Conservation (phyloP, 2,329 filamentous ascomycete species). For the Paracoccidioides lutzii region DNA sequence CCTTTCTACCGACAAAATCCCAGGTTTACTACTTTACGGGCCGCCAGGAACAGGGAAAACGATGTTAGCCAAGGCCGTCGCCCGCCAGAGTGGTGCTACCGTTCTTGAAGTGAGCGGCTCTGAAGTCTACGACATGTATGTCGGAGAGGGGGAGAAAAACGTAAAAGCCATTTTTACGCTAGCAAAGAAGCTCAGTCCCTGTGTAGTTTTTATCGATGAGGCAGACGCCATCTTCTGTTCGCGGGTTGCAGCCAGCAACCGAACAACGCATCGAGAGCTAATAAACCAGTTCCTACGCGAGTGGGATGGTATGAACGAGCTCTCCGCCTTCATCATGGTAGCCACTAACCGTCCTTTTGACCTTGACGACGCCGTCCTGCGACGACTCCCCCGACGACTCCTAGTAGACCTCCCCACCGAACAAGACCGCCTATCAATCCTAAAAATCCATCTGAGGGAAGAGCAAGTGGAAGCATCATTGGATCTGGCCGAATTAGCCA, state of each 20-base stretch:
- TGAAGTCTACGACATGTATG: constrained; percentile 90
- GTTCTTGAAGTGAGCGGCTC: constrained; percentile 78
- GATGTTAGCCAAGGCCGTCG: constrained; percentile 50
- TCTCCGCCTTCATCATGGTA: constrained; percentile 92
- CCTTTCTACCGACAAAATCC: constrained; percentile 77
- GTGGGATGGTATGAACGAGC: constrained; percentile 82
- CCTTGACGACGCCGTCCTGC: constrained; percentile 52
- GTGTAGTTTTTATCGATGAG: constrained; percentile 94
- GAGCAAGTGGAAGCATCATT: constrained; percentile 33
- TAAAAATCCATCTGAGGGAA: constrained; percentile 38
- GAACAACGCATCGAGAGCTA: constrained; percentile 67
- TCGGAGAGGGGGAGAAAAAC: constrained; percentile 93
- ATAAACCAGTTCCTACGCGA: constrained; percentile 95
- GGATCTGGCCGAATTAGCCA: constrained; percentile 31
- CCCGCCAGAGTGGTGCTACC: constrained; percentile 52
- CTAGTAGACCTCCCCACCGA: constrained; percentile 38
- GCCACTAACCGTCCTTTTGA: constrained; percentile 94
- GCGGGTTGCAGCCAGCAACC: constrained; percentile 48
- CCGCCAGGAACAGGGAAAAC: constrained; percentile 60
- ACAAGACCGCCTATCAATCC: constrained; percentile 34
- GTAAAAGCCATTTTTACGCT: constrained; percentile 82
- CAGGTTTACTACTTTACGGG: constrained; percentile 76
- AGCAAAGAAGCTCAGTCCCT: constrained; percentile 80
- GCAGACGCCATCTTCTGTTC: constrained; percentile 84
- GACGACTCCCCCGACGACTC: constrained; percentile 38